Percentiles rank a stretch among this genome's conserved stretches.
These are phyloP conservation scores for Umbilicus rupestris DNA, from an alignment of 164 flowering plant species.

Conservation along the genomic window DNA sequence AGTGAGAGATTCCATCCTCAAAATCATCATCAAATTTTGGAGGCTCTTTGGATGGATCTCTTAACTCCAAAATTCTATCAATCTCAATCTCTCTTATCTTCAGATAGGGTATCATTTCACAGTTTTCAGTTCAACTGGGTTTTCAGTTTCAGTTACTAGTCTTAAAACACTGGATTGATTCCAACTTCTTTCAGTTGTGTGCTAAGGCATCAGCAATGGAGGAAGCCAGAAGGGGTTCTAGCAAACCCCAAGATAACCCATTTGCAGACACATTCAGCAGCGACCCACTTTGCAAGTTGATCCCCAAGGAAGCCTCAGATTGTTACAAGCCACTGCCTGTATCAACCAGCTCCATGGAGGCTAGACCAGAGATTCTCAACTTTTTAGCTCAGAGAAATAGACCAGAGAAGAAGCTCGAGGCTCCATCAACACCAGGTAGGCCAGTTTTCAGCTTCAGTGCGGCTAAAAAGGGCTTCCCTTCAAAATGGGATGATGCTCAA, in stretches of 20 bases:
- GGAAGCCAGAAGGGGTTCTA: background rate
- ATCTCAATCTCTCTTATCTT: conserved; percentile 25
- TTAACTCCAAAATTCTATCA: conserved; percentile 31
- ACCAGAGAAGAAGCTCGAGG: conserved; percentile 41
- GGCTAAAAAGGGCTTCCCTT: conserved; percentile 61
- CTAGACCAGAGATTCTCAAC: background rate
- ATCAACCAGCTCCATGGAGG: conserved; percentile 1
- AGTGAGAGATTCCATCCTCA: background rate
- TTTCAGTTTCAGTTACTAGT: conserved; percentile 7
- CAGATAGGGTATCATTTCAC: conserved; percentile 22
- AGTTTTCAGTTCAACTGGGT: background rate
- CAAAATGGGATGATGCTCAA: conserved; percentile 97
- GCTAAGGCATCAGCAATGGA: background rate
- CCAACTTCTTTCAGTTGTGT: background rate
- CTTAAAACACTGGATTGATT: background rate
- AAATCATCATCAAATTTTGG: background rate
- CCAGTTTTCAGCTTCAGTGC: conserved; percentile 68
- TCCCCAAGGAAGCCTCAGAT: conserved; percentile 1
- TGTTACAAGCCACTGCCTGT: background rate
- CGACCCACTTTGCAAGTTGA: background rate
- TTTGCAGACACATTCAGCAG: background rate
- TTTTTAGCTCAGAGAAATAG: conserved; percentile 40
- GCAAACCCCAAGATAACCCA: background rate
- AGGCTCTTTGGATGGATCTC: conserved; percentile 34
- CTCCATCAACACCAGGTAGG: conserved; percentile 84